These are phyloP conservation scores for Martensiomyces pterosporus DNA, from an alignment of 192 early-diverging fungal species.

Conservation along the genomic window DNA sequence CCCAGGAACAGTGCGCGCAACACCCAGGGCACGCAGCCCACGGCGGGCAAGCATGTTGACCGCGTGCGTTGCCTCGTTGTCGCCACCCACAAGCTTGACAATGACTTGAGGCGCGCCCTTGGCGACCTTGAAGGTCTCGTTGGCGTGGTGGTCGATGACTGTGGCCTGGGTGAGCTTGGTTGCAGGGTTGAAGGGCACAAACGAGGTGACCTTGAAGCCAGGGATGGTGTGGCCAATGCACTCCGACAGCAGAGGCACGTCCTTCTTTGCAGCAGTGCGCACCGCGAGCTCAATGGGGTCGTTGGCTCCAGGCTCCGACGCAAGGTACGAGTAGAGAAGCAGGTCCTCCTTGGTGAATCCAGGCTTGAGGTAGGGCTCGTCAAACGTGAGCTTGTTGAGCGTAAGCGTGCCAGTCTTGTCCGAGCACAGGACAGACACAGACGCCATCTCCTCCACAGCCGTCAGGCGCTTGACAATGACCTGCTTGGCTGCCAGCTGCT, in stretches of 20 bases:
- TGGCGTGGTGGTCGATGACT: constrained; percentile 66
- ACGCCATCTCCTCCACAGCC: constrained; percentile 91
- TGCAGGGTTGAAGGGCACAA: constrained; percentile 90
- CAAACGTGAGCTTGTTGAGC: constrained; percentile 86
- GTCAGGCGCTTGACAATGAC: constrained; percentile 92
- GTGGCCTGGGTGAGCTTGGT: constrained; percentile 92
- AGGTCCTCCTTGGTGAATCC: constrained; percentile 72
- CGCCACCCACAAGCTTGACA: constrained; percentile 72
- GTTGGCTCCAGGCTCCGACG: constrained; percentile 83
- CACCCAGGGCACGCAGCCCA: constrained; percentile 90
- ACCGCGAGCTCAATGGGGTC: constrained; percentile 88
- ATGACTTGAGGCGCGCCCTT: constrained; percentile 97
- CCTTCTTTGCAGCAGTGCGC: constrained; percentile 72
- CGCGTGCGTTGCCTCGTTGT: constrained; percentile 76
- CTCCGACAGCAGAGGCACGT: constrained; percentile 65
- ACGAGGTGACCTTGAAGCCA: constrained; percentile 86
- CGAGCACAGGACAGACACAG: constrained; percentile 78
- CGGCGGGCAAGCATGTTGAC: constrained; percentile 81
- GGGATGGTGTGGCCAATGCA: constrained; percentile 72
- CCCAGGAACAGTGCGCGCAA: constrained; percentile 72
- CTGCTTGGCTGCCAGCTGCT: constrained; percentile 79
- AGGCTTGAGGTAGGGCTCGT: constrained; percentile 70
- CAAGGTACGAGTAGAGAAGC: constrained; percentile 72
- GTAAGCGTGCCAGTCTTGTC: constrained; percentile 91
- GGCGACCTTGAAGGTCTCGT: constrained; percentile 77